Base-by-base conservation (phyloP, 441 rosid species). In the Erodium trifolium region DNA sequence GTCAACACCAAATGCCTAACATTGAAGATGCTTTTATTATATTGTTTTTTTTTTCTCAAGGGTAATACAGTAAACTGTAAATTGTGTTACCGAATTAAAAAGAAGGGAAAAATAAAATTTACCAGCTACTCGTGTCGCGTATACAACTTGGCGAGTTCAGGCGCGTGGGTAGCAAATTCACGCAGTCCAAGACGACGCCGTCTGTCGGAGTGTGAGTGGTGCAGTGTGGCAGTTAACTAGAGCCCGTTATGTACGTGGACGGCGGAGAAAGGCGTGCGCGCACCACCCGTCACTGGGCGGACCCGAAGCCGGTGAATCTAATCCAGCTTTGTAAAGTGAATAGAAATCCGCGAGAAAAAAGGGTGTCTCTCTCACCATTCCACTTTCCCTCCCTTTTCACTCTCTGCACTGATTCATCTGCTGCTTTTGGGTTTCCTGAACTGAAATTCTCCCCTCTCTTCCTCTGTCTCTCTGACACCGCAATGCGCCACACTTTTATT, bases 311-410 rank as follows among this genome's bases (percentile, higher is more conserved):
- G 63, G 1, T 4, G n/a, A 19, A 5, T 59, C 13, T 19, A 59
- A 59, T 59, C 63, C 1, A 59, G 31, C 19, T 59, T 19, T 59
- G 31, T 59, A 17, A 59, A 19, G 7, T 2, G 9, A 59, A 17
- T 19, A 18, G 63, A 19, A 59, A 59, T 59, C 63, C 63, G 63
- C 27, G 63, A 19, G 29, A 59, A 59, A 59, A 19, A 59, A 18
- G 63, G 37, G 63, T 13, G 27, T 59, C 29, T 59, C 29, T 59
- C 63, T 59, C 63, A 16, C 63, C 29, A 59, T 59, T 59, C 63
- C 29, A 59, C 63, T 59, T 59, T 59, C 63, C 63, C 63, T 59
- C 63, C 63, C 31, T 59, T 59, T 59, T 59, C 63, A n/a, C 63
- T 57, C 63, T 57, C 63, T 59, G 63, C 63, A 37, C 43, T 37